These are phyloP conservation scores for Suhomyces guaymorum DNA, from an alignment of 1,139 yeast species.

Conservation along the genomic window DNA sequence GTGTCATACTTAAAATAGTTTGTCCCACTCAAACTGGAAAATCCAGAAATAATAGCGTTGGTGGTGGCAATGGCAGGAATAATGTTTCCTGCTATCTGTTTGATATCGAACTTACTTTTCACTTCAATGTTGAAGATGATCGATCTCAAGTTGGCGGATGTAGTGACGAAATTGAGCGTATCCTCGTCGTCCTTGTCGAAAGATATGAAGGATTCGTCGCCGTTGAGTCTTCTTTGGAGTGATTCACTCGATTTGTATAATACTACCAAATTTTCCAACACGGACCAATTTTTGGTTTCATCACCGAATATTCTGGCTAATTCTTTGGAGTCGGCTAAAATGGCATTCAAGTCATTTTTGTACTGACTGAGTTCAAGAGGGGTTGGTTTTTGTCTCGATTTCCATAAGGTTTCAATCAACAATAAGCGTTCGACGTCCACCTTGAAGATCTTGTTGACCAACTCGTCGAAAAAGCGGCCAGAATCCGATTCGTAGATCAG, in stretches of 20 bases:
- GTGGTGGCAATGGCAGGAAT: conserved; percentile 99
- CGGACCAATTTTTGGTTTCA: conserved; percentile 67
- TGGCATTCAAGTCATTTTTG: conserved; percentile 12
- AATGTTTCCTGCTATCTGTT: conserved; percentile 95
- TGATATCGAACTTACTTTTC: conserved; percentile 82
- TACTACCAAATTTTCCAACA: conserved; percentile 63
- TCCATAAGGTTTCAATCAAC: conserved; percentile 77
- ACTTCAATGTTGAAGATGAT: conserved; percentile 67
- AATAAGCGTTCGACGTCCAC: conserved; percentile 75
- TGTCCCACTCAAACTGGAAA: conserved; percentile 68
- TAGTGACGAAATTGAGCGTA: conserved; percentile 81
- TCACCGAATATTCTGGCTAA: conserved; percentile 28
- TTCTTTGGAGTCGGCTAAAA: conserved; percentile 10
- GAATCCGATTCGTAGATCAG: conserved; percentile 30
- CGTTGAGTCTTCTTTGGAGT: conserved; percentile 52
- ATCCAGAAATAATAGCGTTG: conserved; percentile 91
- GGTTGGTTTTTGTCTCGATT: conserved; percentile 62
- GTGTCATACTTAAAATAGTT: conserved; percentile 42
- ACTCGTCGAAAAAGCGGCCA: conserved; percentile 31
- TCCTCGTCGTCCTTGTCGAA: conserved; percentile 97
- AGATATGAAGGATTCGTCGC: conserved; percentile 48
- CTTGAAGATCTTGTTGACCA: conserved; percentile 59
- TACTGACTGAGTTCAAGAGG: conserved; percentile 48
- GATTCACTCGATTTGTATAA: conserved; percentile 51
- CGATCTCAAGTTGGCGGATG: conserved; percentile 85